Evolutionary conservation across 371 early-diverging fungal species (phyloP).

Genomic region (Parasitella parasitica): DNA sequence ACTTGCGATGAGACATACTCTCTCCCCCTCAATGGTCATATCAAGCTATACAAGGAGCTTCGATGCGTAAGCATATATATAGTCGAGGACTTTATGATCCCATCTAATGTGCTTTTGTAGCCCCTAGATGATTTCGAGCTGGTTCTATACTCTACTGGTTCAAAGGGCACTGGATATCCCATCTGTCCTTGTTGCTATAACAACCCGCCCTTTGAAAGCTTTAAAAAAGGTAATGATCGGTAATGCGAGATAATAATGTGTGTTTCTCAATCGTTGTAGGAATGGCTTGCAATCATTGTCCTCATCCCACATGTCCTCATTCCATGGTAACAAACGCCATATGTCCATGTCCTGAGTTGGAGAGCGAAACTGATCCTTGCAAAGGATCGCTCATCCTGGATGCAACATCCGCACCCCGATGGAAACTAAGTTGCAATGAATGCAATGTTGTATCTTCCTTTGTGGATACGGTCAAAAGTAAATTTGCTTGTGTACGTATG

Average conservation of each 20-base stretch:
- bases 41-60: constrained; percentile 53
- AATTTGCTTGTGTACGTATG: background rate
- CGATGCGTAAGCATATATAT: constrained; percentile 37
- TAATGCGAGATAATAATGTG: background rate
- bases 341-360: constrained; percentile 47
- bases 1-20: constrained; percentile 59
- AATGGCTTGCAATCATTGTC: constrained; percentile 56
- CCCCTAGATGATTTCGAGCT: constrained; percentile 57
- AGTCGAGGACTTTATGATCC: background rate
- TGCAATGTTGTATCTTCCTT: constrained; percentile 51
- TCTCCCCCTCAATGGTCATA: constrained; percentile 51
- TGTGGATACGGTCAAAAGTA: constrained; percentile 46
- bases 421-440: constrained; percentile 55
- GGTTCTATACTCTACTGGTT: constrained; percentile 52
- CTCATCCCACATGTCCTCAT: constrained; percentile 50
- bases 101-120: constrained; percentile 7
- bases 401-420: constrained; percentile 54
- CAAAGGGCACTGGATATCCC: constrained; percentile 53
- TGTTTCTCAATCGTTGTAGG: constrained; percentile 8
- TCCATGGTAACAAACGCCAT: constrained; percentile 50
- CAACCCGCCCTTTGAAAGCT: constrained; percentile 54
- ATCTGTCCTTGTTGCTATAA: constrained; percentile 59
- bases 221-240: constrained; percentile 30
- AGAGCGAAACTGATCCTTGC: constrained; percentile 35
- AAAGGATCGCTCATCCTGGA: constrained; percentile 49